Percentiles rank a stretch among this genome's conserved stretches.
phyloP scores from a whole-genome alignment of 2,329 filamentous ascomycete genomes.

The Diaporthe sp. region DNA sequence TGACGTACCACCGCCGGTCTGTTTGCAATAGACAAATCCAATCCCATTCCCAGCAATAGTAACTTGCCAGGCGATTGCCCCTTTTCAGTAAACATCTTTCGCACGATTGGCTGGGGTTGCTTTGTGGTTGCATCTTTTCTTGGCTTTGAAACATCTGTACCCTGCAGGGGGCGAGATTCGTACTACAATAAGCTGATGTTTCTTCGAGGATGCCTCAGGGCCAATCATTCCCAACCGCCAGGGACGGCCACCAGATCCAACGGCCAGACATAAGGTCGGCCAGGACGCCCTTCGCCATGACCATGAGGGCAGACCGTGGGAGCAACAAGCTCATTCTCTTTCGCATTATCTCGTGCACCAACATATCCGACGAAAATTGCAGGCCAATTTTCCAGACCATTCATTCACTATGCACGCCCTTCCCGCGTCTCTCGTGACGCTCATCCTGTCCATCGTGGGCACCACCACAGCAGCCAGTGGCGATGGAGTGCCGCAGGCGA shows the following conservation, averaged over 20 bases:
- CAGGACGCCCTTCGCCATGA: slow-evolving; percentile 7
- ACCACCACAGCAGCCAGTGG: slow-evolving; percentile 24
- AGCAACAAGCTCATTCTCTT: slow-evolving; percentile 13
- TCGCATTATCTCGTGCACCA: background rate
- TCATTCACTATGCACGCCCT: slow-evolving; percentile 33
- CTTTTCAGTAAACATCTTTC: background rate
- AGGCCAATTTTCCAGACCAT: slow-evolving; percentile 37
- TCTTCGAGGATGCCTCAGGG: background rate
- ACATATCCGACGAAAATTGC: slow-evolving; percentile 24
- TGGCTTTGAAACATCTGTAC: slow-evolving; percentile 21
- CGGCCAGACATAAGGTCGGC: slow-evolving; percentile 22
- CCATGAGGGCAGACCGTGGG: background rate
- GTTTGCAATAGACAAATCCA: background rate
- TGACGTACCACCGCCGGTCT: background rate
- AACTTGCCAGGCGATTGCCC: background rate
- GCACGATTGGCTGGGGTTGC: slow-evolving; percentile 3
- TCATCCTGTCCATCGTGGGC: slow-evolving; percentile 33
- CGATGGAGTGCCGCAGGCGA: slow-evolving; percentile 34
- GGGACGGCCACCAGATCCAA: background rate
- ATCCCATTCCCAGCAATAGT: too few relatives aligned
- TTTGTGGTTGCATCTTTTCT: background rate
- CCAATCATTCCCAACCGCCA: slow-evolving; percentile 27
- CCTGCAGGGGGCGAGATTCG: slow-evolving; percentile 14
- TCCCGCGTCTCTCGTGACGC: slow-evolving; percentile 11
- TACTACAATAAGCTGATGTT: background rate